Conservation (phyloP, 257 asterid genomes). For the Thymus mandschuricus region DNA sequence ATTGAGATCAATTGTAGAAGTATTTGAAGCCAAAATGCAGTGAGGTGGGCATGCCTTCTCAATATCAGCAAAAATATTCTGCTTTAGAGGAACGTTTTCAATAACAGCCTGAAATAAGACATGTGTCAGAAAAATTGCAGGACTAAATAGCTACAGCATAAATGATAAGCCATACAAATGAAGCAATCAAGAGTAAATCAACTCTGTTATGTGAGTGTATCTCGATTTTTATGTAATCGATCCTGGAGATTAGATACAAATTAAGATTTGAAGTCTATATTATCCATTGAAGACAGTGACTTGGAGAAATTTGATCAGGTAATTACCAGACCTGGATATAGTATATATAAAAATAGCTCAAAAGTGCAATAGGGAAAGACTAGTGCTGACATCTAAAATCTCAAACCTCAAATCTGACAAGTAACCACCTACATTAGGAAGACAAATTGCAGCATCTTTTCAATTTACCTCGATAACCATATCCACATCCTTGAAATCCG, state of each 20-base stretch:
- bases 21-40: slow-evolving; percentile 93
- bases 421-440: slow-evolving; percentile 9
- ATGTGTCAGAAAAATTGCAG: slow-evolving; percentile 31
- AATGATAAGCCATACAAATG: slow-evolving; percentile 7
- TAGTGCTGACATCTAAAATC: not conserved
- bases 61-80: slow-evolving; percentile 74
- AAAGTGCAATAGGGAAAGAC: slow-evolving; percentile 6
- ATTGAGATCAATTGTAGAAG: slow-evolving; percentile 94
- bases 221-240: not conserved
- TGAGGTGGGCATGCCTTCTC: slow-evolving; percentile 94
- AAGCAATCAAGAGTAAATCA: slow-evolving; percentile 1
- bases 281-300: slow-evolving; percentile 14
- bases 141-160: slow-evolving; percentile 13
- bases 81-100: slow-evolving; percentile 80
- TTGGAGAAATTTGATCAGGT: slow-evolving; percentile 3
- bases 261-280: slow-evolving; percentile 3
- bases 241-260: slow-evolving; percentile 16
- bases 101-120: slow-evolving; percentile 85
- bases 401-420: slow-evolving; percentile 14
- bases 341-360: slow-evolving; percentile 5
- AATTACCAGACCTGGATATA: slow-evolving; percentile 13
- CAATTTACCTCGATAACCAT: slow-evolving; percentile 88
- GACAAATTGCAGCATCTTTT: slow-evolving; percentile 22
- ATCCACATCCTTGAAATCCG: slow-evolving; percentile 87
- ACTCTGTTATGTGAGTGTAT: not conserved